Evolutionary conservation across 805 yeast genomes (phyloP).

Genomic region (Candida nemodendra): DNA sequence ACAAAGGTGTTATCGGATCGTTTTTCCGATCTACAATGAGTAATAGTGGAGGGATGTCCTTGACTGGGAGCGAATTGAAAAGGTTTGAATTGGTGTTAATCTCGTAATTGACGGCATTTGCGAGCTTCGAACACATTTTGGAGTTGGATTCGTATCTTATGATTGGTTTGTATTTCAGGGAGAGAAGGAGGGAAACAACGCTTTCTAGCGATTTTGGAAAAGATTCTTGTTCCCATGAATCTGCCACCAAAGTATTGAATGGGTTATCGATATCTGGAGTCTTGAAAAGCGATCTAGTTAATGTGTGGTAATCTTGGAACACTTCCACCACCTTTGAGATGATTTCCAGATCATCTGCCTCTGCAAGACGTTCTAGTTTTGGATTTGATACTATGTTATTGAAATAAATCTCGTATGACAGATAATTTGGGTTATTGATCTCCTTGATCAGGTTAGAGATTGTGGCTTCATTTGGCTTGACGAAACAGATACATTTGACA

Average conservation of each 20-base stretch:
- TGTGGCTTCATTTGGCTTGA: constrained; percentile 69
- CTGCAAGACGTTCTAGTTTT: constrained; percentile 84
- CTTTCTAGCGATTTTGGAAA: constrained; percentile 42
- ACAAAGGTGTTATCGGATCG: constrained; percentile 91
- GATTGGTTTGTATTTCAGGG: constrained; percentile 74
- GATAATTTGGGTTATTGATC: constrained; percentile 74
- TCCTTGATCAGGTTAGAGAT: constrained; percentile 63
- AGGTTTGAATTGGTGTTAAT: constrained; percentile 56
- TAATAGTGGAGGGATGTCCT: constrained; percentile 70
- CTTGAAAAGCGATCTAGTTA: constrained; percentile 61
- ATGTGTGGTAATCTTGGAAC: constrained; percentile 77
- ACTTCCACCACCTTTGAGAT: constrained; percentile 76
- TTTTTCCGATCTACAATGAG: constrained; percentile 77
- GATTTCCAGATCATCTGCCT: constrained; percentile 82
- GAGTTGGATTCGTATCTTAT: constrained; percentile 78
- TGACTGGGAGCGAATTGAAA: constrained; percentile 61
- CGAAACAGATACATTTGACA: constrained; percentile 74
- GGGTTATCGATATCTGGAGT: constrained; percentile 32
- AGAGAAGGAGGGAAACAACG: constrained; percentile 58
- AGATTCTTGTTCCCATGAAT: constrained; percentile 46
- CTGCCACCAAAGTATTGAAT: constrained; percentile 26
- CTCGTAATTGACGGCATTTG: constrained; percentile 60
- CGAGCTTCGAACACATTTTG: constrained; percentile 60
- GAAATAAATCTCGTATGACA: constrained; percentile 73
- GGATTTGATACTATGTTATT: constrained; percentile 72